Evolutionary conservation across 306 rosid species (phyloP).

Genomic region (Citrullus mucosospermus): DNA sequence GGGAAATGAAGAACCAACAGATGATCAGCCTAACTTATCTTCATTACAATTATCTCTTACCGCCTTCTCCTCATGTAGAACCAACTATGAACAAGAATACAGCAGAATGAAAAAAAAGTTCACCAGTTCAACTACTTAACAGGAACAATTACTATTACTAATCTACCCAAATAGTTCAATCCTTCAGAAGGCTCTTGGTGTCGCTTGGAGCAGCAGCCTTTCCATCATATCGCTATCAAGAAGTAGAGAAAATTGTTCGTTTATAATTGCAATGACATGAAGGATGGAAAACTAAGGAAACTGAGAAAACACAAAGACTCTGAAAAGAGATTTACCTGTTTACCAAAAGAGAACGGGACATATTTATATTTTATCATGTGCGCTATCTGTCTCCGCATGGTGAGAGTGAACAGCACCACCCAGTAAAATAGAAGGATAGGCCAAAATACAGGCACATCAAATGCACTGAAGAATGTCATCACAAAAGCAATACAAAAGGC

Average conservation of each 20-base stretch:
- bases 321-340: conserved; percentile 43
- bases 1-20: conserved; percentile 13
- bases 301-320: background rate
- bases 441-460: conserved; percentile 91
- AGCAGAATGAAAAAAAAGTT: conserved; percentile 18
- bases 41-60: conserved; percentile 15
- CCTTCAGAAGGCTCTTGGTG: conserved; percentile 24
- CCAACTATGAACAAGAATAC: conserved; percentile 21
- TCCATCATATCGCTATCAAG: conserved; percentile 52
- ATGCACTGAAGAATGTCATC: conserved; percentile 64
- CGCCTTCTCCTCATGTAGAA: conserved; percentile 20
- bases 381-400: conserved; percentile 88
- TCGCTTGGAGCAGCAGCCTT: conserved; percentile 47
- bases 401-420: conserved; percentile 62
- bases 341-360: conserved; percentile 92
- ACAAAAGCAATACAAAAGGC: conserved; percentile 81
- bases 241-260: conserved; percentile 1
- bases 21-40: conserved; percentile 17
- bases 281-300: background rate
- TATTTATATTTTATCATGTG: conserved; percentile 94
- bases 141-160: conserved; percentile 5
- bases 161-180: conserved; percentile 34
- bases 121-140: conserved; percentile 17
- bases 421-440: conserved; percentile 94
- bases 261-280: conserved; percentile 6